Base-by-base conservation (phyloP, 257 asterid genomes). In the Nicotiana sylvestris region DNA sequence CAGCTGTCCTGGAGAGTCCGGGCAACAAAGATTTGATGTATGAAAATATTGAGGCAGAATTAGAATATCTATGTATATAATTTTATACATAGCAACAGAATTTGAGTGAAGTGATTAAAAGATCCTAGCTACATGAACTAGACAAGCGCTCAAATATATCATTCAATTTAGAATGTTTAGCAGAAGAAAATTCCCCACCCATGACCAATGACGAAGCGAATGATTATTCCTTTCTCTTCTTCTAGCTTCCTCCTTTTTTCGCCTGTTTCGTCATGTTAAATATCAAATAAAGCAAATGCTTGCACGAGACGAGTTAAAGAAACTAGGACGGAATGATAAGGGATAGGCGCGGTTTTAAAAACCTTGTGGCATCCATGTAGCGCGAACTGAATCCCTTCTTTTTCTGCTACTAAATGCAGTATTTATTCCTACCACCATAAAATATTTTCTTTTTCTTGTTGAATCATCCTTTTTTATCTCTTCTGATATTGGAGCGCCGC, bases 311-410 rank as follows among this genome's bases (percentile, higher is more conserved):
- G 67, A 33, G 10, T 58, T 11, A 5, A 53, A 49, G 37, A 74
- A 56, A 76, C 21, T 27, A 56, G 46, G 76, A 77, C 7, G 18
- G 32, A 51, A n/a, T 51, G 27, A 37, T 15, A 81, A 62, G 81
- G 33, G 17, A n/a, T 12, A 18, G 43, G 67, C 53, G 1, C 9
- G 9, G 3, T 66, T 32, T 4, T 0, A 53, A 9, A 77, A 30
- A 93, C 99, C 98, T 95, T 91, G 94, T 35, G 97, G 98, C 97
- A 93, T 92, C 99, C 99, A 95, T 6, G 98, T 95, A 46, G 93
- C 90, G 13, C 98, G 99, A 82, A 95, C 89, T 4, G 99, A 93
- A 82, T 95, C 99, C 83, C 99, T 89, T 85, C 98, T 87, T 87
- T 92, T 94, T 9, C 99, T 84, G 90, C 99, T 95, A 87, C 99